phyloP scores from a whole-genome alignment of 2,329 filamentous ascomycete genomes.

The Teratosphaeria zuluensis region DNA sequence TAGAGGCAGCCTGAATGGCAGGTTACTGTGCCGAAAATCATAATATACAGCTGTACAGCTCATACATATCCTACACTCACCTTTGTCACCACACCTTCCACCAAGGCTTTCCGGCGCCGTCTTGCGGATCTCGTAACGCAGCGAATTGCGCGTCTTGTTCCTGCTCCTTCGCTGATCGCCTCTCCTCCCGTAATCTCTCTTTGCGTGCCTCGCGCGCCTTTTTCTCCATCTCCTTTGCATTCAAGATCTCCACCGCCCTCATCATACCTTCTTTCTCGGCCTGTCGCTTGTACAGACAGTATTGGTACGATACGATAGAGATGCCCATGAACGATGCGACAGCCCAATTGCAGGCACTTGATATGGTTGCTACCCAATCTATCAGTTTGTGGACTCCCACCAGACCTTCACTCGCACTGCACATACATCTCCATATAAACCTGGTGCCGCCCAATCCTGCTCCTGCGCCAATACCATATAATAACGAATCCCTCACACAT shows the following conservation, averaged over 20 bases:
- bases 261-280: slow-evolving; percentile 77
- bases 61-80: not conserved
- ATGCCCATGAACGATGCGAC: slow-evolving; percentile 64
- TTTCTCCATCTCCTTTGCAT: slow-evolving; percentile 56
- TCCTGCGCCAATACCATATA: slow-evolving; percentile 74
- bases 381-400: slow-evolving; percentile 1
- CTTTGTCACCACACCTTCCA: slow-evolving; percentile 26
- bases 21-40: not conserved
- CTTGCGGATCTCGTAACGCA: slow-evolving; percentile 14
- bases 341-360: slow-evolving; percentile 72
- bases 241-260: slow-evolving; percentile 72
- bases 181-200: slow-evolving; percentile 29
- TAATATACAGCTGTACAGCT: not conserved
- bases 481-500: slow-evolving; percentile 71
- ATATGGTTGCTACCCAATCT: slow-evolving; percentile 35
- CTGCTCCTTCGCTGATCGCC: slow-evolving; percentile 34
- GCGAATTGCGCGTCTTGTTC: slow-evolving; percentile 30
- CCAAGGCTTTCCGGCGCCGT: slow-evolving; percentile 19
- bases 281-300: slow-evolving; percentile 65
- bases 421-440: slow-evolving; percentile 64
- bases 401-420: not conserved
- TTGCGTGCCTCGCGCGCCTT: slow-evolving; percentile 42
- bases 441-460: slow-evolving; percentile 65
- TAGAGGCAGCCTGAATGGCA: no score
- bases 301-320: slow-evolving; percentile 69